Conservation (phyloP, 352 stramenopile species). For the Pythium brachiatum region DNA sequence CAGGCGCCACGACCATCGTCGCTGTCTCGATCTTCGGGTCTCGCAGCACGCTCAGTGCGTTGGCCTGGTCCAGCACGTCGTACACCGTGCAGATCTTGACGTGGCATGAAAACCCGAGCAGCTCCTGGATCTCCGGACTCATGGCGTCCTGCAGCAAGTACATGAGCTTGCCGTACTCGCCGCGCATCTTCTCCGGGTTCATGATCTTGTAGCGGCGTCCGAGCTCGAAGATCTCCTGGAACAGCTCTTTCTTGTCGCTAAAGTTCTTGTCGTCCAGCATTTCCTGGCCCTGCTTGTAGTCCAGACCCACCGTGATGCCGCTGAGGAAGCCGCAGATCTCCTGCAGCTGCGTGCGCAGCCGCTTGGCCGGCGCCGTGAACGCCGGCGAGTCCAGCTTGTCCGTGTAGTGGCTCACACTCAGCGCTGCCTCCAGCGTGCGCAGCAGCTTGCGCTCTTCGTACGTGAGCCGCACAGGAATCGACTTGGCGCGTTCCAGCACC, state of each 20-base stretch:
- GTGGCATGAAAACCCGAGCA: constrained; percentile 84
- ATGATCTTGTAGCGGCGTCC: constrained; percentile 97
- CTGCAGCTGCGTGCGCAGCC: constrained; percentile 87
- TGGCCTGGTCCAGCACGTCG: constrained; percentile 66
- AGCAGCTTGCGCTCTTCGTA: constrained; percentile 95
- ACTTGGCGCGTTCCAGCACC: constrained; percentile 92
- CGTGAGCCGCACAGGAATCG: constrained; percentile 94
- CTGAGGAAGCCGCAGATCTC: constrained; percentile 91
- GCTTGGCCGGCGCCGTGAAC: constrained; percentile 68
- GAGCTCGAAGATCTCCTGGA: constrained; percentile 93
- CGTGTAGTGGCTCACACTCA: constrained; percentile 94
- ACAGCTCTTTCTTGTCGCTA: constrained; percentile 83
- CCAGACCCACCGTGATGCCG: constrained; percentile 87
- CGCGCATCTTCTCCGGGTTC: constrained; percentile 98
- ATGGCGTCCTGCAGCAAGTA: constrained; percentile 92
- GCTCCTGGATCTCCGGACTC: constrained; percentile 73
- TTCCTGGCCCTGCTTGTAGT: constrained; percentile 87
- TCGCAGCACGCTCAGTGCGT: constrained; percentile 71
- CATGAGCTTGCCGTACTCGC: constrained; percentile 96
- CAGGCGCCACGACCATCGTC: constrained; percentile 94
- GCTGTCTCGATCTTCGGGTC: constrained; percentile 90
- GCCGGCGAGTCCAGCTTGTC: constrained; percentile 86
- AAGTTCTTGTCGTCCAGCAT: constrained; percentile 91
- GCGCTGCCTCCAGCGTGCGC: constrained; percentile 91
- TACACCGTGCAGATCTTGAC: constrained; percentile 88